Percentiles rank a stretch among this genome's conserved stretches.
Evolutionary conservation across 2,329 filamentous ascomycete species (phyloP).

Genomic region (Cladosporium sp.): DNA sequence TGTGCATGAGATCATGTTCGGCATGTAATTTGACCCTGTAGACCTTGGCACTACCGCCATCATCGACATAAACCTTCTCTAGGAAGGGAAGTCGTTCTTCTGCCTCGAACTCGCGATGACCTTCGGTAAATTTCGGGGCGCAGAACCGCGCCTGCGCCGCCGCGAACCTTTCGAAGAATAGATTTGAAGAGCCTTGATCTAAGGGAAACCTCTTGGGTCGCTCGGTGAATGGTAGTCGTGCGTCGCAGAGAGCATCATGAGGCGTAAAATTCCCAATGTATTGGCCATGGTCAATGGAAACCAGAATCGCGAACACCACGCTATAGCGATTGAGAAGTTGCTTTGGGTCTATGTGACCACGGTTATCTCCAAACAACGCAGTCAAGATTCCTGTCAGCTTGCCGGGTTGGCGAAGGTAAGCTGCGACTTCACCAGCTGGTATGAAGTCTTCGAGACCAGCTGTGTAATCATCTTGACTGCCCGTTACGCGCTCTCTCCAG

Average conservation of each 20-base stretch:
- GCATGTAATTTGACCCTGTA: conserved; percentile 7
- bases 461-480: neutral
- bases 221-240: neutral
- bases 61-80: neutral
- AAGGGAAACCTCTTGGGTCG: neutral
- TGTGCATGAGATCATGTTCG: conserved; percentile 3
- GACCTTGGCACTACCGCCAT: neutral
- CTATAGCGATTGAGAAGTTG: neutral
- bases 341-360: neutral
- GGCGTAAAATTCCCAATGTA: neutral
- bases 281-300: neutral
- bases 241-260: neutral
- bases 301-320: conserved; percentile 2
- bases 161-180: neutral
- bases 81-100: neutral
- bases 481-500: neutral
- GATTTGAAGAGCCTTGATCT: too few species aligned
- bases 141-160: neutral
- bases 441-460: conserved; percentile 1
- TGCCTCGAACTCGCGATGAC: neutral
- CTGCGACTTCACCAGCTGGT: neutral
- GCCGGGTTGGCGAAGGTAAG: neutral
- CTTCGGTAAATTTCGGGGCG: neutral
- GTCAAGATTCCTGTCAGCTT: neutral
- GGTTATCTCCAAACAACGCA: neutral